Base-by-base conservation (phyloP, 2,329 filamentous ascomycete genomes). In the Claviceps maximensis region DNA sequence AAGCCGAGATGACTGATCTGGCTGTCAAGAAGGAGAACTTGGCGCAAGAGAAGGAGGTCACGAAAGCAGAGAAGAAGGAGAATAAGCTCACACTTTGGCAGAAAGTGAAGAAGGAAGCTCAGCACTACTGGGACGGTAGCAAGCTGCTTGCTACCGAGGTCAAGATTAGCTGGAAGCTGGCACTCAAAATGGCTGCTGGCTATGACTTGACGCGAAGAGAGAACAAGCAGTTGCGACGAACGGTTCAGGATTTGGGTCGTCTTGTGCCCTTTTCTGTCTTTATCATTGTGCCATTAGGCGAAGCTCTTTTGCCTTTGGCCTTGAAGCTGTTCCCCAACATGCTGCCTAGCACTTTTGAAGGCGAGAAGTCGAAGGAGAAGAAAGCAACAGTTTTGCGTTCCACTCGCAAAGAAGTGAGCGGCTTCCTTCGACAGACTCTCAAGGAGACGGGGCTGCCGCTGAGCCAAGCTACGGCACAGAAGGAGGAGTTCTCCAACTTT, bases 71-170 rank as follows among this genome's bases (percentile, higher is more conserved):
- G 60, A 85, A 87, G 68, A 83, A 87, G 56, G 79, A 84, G 61
- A 89, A 90, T 74, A 96, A 95, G 66, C 72, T 95, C 70, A 95
- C 90, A 0, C 49, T 97, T 1, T 85, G 82, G 69, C 87, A 97
- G 68, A 95, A 90, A 73, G 83, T 98, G 64, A 98, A 95, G 78
- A 90, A 94, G 69, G 93, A 98, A 70, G 78, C 77, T 15, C 82
- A 84, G 57, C 93, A 98, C 69, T 98, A 98, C 73, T 97, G 93
- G 91, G 93, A 98, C 70, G 93, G 93, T 55, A 97, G 89, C 29
- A 98, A 98, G 71, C 76, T 98, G 63, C 75, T 98, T 60, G 90
- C 85, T 23, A 87, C 89, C 1, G 93, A 98, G 71, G 83, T 97
- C 65, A 88, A 76, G 70, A 98, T 98, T 67, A 97, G 91, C 68